Conservation (phyloP, 768 basidiomycete species). For the Tulasnella sp. region DNA sequence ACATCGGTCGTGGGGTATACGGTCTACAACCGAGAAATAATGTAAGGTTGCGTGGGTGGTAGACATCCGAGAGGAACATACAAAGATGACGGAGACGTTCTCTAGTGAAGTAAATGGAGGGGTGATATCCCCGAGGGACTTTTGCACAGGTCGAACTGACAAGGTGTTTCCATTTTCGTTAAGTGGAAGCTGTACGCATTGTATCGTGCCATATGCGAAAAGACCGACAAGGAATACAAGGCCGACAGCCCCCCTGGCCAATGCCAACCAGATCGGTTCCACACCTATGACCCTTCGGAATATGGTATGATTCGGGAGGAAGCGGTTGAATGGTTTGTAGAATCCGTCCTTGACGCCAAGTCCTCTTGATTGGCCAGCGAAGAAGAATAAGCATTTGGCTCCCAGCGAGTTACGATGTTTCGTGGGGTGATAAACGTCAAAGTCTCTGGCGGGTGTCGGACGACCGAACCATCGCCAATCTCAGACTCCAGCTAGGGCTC, state of each 20-base stretch:
- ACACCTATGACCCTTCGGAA: constrained; percentile 4
- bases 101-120: constrained; percentile 8
- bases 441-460: neutral
- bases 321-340: constrained; percentile 3
- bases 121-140: neutral
- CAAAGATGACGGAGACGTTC: neutral
- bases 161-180: neutral
- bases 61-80: neutral
- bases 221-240: constrained; percentile 1
- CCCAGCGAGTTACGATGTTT: neutral
- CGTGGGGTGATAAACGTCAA: neutral
- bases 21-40: no score
- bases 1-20: no score
- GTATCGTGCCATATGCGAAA: neutral
- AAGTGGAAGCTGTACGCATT: constrained; percentile 3
- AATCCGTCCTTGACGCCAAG: neutral
- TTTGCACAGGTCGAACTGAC: neutral
- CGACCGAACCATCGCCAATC: constrained; percentile 6
- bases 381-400: neutral
- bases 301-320: constrained; percentile 7
- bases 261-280: constrained; percentile 8
- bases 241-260: neutral
- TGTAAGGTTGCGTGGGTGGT: no score
- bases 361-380: neutral
- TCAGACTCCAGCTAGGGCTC: no score